Evolutionary conservation across 306 rosid species (phyloP).

Genomic region (Rubus parviflorus): DNA sequence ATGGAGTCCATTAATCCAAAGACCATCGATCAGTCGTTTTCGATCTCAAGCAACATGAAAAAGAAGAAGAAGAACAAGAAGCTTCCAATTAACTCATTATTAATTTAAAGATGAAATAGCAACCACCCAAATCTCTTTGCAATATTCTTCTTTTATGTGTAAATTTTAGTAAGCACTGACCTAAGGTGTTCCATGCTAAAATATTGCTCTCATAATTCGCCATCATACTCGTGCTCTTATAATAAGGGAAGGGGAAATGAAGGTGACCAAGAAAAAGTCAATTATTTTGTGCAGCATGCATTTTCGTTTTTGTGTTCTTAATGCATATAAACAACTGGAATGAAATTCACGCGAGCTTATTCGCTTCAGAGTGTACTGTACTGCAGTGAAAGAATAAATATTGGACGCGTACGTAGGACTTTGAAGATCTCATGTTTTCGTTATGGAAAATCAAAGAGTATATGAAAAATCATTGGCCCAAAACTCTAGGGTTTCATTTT

Average conservation of each 20-base stretch:
- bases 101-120: not conserved
- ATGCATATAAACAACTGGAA: too few relatives aligned
- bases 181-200: not conserved
- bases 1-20: too few relatives aligned
- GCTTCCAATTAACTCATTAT: not conserved
- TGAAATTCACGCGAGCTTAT: not conserved
- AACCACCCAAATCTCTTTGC: not conserved
- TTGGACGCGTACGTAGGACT: not conserved
- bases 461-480: too few relatives aligned
- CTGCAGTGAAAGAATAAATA: not conserved
- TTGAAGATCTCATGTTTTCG: not conserved
- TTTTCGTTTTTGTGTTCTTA: not conserved
- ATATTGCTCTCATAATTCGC: too few relatives aligned
- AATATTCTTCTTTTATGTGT: too few relatives aligned
- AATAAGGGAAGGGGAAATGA: not conserved
- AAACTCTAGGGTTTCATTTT: not conserved
- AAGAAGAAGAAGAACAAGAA: not conserved
- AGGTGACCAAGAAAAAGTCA: not conserved
- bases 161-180: not conserved
- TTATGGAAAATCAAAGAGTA: not conserved
- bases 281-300: too few relatives aligned
- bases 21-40: not conserved
- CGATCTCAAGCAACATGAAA: constrained; percentile 1
- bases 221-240: not conserved
- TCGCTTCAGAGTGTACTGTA: not conserved